Evolutionary conservation across 1,284 basidiomycete species (phyloP).

Genomic region (Microstroma glucosiphilum): DNA sequence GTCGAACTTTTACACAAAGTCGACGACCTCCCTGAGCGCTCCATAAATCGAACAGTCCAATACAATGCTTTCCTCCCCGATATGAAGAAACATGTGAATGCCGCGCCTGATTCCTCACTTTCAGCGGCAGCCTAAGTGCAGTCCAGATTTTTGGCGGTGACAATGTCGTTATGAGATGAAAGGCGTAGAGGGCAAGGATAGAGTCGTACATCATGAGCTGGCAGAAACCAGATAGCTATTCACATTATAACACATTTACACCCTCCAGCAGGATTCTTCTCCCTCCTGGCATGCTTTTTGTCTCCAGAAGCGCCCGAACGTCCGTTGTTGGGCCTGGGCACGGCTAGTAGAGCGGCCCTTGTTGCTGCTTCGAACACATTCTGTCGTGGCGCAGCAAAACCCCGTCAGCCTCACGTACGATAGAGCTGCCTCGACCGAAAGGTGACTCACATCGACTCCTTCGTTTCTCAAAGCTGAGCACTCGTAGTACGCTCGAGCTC

Average conservation of each 20-base stretch:
- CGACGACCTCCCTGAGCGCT: too few species aligned
- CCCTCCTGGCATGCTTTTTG: not conserved
- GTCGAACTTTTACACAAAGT: too few species aligned
- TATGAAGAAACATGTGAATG: too few species aligned
- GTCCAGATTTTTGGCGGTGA: too few species aligned
- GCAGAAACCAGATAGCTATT: not conserved
- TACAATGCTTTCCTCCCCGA: too few species aligned
- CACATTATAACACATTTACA: slow-evolving; percentile 9
- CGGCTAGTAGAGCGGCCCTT: slow-evolving; percentile 40
- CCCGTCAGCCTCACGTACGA: not conserved
- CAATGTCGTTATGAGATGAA: too few species aligned
- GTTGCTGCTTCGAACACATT: slow-evolving; percentile 44
- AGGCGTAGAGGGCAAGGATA: too few species aligned
- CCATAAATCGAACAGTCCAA: too few species aligned
- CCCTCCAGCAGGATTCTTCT: slow-evolving; percentile 7
- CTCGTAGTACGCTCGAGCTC: slow-evolving; percentile 53
- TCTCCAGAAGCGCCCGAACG: not conserved
- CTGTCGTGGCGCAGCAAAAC: slow-evolving; percentile 7
- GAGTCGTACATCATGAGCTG: too few species aligned
- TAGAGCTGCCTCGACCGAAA: not conserved
- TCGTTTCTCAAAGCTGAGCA: slow-evolving; percentile 43
- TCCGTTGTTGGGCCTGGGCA: slow-evolving; percentile 13
- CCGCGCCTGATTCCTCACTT: too few species aligned
- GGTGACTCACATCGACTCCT: slow-evolving; percentile 32
- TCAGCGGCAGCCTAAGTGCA: too few species aligned